Base-by-base conservation (phyloP, 257 asterid species). In the Solanum infundibuliforme region DNA sequence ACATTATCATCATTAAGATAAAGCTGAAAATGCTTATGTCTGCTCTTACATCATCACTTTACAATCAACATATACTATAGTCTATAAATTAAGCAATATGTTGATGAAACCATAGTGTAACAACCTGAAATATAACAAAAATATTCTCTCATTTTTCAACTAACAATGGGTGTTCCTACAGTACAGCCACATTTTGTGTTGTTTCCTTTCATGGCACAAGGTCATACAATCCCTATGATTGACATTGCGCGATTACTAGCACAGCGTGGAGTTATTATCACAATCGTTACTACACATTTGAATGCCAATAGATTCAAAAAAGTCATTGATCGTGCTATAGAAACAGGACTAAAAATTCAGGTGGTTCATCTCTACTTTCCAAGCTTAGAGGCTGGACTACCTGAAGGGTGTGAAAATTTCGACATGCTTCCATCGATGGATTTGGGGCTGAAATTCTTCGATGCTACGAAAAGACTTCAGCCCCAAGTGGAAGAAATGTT, bases 121-220 rank as follows among this genome's bases (percentile, higher is more conserved):
- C 29, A 29, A 29, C 29, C 29, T 29, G 29, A 29, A 29, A 29
- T 29, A 29, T 41, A 41, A 34, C 83, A 43, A 38, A 68, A 7
- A 12, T 7, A 65, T 20, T 43, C 65, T 31, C 43, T 9, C 5
- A 65, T 85, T 9, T 66, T 38, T n/a, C 14, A 0, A 52, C 36
- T 1, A 65, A 69, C 20, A 72, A 86, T 86, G 88, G 84, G 12
- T 32, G 58, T 48, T 21, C 27, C 13, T 6, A 73, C 84, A 8
- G 2, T 29, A n/a, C 83, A 86, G 84, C 87, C 84, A 60, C 90
- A 90, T 77, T 86, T 90, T 27, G 36, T 90, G 27, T 10, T 90
- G 79, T 41, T 90, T 31, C 92, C 90, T 55, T 85, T 90, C 39
- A 90, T 90, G 92, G 88, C 90, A 46, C 92, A 72, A 7, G 90